Base-by-base conservation (phyloP, 2,329 filamentous ascomycete species). In the Rhinocladiella similis region DNA sequence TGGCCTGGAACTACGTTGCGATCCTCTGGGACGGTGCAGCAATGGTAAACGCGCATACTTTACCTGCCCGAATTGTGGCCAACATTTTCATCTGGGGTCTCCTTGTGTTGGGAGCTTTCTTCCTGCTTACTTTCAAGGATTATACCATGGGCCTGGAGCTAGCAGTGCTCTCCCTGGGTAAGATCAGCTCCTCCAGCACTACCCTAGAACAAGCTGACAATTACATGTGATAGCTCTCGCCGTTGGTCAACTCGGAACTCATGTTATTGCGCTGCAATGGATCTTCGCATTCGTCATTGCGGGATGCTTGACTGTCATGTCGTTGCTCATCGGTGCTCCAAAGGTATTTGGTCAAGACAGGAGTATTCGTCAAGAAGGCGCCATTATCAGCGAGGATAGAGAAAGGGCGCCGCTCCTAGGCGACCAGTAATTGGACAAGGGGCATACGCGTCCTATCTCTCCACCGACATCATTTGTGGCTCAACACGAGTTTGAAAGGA, bases 81-180 rank as follows among this genome's bases (percentile, higher is more conserved):
- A 96, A 96, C 69, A 78, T 96, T 63, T 91, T 91, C 65, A 89
- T 96, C 68, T 96, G 91, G 91, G 84, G 86, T 22, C 86, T 93
- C 61, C 76, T 93, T 39, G 84, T 82, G 1, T 89, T 91, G 67
- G 91, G 91, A 7, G 68, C 84, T 36, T 90, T 91, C 71, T 93
- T 92, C 77, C 80, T 96, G 51, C 71, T 83, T 2, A 75, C 80
- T 14, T 91, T 87, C 75, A 90, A 89, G 79, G 90, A 86, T 62
- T 83, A 82, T 71, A 88, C 88, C 20, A 87, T 95, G 69, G 90
- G 91, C 1, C 90, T 94, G 70, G 85, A 84, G 52, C 80, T 96
- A 65, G 88, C 85, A 64, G 80, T 91, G 43, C 77, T 95, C 46
- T 77, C 84, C 1, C 85, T 90, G 4, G 84, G 90, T 83, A 75